These are phyloP conservation scores for Parastagonospora nodorum DNA, from an alignment of 2,329 filamentous ascomycete genomes.

Conservation along the genomic window DNA sequence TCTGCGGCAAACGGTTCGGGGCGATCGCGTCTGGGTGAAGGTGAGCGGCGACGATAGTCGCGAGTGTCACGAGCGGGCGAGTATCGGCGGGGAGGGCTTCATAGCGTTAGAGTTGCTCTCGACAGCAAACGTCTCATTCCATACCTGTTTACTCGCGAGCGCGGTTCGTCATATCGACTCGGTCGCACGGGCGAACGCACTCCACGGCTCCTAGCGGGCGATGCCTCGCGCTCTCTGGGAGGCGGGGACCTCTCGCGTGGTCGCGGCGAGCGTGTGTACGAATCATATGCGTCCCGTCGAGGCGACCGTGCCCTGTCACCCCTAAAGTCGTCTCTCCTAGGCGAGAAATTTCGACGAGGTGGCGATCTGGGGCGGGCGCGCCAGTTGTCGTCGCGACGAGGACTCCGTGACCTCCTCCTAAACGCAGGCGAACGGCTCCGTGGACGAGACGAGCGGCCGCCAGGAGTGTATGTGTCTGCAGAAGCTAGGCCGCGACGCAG, in stretches of 20 bases:
- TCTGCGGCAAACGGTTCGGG: constrained; percentile 55
- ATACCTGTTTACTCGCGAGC: constrained; percentile 46
- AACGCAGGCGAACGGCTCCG: constrained; percentile 47
- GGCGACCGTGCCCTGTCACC: constrained; percentile 49
- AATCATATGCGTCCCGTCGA: constrained; percentile 45
- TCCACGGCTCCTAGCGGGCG: constrained; percentile 53
- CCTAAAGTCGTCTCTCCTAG: constrained; percentile 45
- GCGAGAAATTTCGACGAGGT: constrained; percentile 48
- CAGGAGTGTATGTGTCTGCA: constrained; percentile 50
- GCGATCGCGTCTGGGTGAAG: constrained; percentile 56
- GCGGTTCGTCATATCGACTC: constrained; percentile 53
- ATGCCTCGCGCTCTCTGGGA: constrained; percentile 52
- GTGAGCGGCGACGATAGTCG: constrained; percentile 59
- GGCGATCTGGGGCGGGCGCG: constrained; percentile 56
- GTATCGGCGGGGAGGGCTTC: constrained; percentile 46
- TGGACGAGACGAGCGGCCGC: constrained; percentile 40
- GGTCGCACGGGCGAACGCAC: constrained; percentile 49
- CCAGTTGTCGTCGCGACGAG: constrained; percentile 50
- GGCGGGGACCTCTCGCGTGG: constrained; percentile 51
- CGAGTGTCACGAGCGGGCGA: constrained; percentile 52
- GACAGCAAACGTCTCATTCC: neutral
- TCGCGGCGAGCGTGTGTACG: constrained; percentile 49
- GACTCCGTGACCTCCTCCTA: constrained; percentile 48
- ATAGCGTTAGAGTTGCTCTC: constrained; percentile 7
- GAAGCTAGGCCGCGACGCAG: constrained; percentile 42